phyloP scores from a whole-genome alignment of 306 rosid genomes.

The Quercus cerris region DNA sequence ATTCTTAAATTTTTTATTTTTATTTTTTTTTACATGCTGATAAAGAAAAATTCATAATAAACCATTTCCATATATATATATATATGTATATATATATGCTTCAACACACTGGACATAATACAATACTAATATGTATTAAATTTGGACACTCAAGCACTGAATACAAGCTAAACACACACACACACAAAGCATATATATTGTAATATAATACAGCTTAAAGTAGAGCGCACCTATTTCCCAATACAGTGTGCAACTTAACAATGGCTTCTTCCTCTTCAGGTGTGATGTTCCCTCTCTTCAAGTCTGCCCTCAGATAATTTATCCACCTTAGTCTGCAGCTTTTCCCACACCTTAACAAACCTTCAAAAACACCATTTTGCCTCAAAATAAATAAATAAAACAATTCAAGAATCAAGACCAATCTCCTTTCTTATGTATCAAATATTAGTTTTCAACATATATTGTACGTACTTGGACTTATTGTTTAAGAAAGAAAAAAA shows the following conservation, averaged over 20 bases:
- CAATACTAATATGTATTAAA: too few relatives aligned
- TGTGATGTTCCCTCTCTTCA: conserved; percentile 89
- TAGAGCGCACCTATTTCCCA: conserved; percentile 66
- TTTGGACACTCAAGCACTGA: too few relatives aligned
- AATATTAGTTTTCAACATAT: not conserved
- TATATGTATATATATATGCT: too few relatives aligned
- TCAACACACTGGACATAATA: too few relatives aligned
- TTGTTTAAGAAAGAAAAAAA: not conserved
- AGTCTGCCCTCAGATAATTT: conserved; percentile 71
- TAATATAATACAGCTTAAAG: not conserved
- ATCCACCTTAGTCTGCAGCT: conserved; percentile 95
- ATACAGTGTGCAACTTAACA: conserved; percentile 63
- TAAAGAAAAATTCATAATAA: too few relatives aligned
- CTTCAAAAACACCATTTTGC: conserved; percentile 21
- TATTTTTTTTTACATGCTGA: too few relatives aligned
- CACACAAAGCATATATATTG: too few relatives aligned
- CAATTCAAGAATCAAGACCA: not conserved
- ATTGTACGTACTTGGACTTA: too few relatives aligned
- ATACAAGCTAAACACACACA: too few relatives aligned
- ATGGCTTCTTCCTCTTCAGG: conserved; percentile 80
- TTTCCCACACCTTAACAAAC: conserved; percentile 75
- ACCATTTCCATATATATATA: too few relatives aligned
- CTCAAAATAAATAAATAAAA: not conserved
- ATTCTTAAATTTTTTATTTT: too few relatives aligned
- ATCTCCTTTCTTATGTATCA: not conserved